These are phyloP conservation scores for Myriosclerotinia duriaeana DNA, from an alignment of 2,329 filamentous ascomycete genomes.

Conservation along the genomic window DNA sequence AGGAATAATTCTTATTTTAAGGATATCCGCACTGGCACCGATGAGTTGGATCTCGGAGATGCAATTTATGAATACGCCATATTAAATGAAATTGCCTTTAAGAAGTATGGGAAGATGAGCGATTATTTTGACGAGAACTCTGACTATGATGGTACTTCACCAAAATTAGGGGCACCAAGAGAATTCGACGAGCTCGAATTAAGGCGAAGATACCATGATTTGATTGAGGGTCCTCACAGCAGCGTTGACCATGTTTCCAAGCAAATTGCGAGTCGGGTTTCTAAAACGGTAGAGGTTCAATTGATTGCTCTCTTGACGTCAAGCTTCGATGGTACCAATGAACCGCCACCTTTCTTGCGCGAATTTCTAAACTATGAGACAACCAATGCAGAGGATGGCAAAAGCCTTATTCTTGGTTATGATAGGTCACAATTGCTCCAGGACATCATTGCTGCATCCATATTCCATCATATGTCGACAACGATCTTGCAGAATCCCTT, in stretches of 20 bases:
- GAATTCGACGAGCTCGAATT: background rate
- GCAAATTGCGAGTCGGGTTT: too few species aligned
- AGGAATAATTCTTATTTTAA: background rate
- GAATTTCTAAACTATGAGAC: background rate
- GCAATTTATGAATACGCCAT: background rate
- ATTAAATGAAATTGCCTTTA: background rate
- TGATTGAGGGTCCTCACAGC: background rate
- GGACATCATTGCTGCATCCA: constrained; percentile 8
- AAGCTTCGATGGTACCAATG: background rate
- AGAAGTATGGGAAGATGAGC: too few species aligned
- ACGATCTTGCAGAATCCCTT: background rate
- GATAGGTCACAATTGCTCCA: background rate
- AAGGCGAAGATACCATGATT: background rate
- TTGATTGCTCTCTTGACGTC: background rate
- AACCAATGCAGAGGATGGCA: background rate
- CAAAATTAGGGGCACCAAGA: background rate
- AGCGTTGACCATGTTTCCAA: background rate
- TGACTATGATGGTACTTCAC: background rate
- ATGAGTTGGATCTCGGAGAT: constrained; percentile 13
- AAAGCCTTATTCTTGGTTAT: background rate
- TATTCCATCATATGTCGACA: constrained; percentile 2
- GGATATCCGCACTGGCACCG: background rate
- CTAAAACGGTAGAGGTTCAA: background rate
- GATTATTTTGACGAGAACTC: too few species aligned
- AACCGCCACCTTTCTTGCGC: background rate